Conservation (phyloP, 2,329 filamentous ascomycete species). For the Calonectria pteridis region DNA sequence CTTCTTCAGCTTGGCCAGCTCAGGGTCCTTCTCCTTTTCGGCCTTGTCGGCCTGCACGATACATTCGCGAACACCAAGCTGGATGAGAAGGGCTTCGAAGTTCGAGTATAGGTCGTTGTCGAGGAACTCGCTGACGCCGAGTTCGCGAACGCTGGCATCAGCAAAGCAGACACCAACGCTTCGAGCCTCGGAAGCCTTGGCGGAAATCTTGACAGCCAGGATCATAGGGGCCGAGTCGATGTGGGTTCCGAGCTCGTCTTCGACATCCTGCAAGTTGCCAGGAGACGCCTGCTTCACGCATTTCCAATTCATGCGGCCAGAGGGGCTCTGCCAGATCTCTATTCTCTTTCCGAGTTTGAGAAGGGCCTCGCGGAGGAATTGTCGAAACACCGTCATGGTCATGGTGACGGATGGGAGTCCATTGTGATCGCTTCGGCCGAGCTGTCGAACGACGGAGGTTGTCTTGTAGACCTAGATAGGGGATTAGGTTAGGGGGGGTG, state of each 20-base stretch:
- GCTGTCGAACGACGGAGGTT: constrained; percentile 91
- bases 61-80: constrained; percentile 95
- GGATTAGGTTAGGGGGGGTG: not conserved
- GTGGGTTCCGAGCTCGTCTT: constrained; percentile 90
- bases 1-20: constrained; percentile 86
- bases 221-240: constrained; percentile 95
- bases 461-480: constrained; percentile 89
- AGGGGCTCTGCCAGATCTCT: constrained; percentile 86
- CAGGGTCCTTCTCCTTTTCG: constrained; percentile 89
- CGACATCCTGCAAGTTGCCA: constrained; percentile 95
- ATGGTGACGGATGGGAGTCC: constrained; percentile 94
- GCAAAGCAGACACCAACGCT: constrained; percentile 97
- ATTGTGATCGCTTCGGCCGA: constrained; percentile 87
- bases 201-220: constrained; percentile 90
- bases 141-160: constrained; percentile 93
- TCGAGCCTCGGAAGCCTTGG: constrained; percentile 87
- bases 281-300: constrained; percentile 92
- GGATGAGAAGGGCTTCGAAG: constrained; percentile 95
- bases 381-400: constrained; percentile 93
- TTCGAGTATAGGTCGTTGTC: constrained; percentile 99
- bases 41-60: constrained; percentile 83
- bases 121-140: constrained; percentile 97
- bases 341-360: constrained; percentile 91
- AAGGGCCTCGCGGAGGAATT: constrained; percentile 93
- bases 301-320: constrained; percentile 90